Conservation (phyloP, 1,284 basidiomycete genomes). For the Fomitopsis palustris region DNA sequence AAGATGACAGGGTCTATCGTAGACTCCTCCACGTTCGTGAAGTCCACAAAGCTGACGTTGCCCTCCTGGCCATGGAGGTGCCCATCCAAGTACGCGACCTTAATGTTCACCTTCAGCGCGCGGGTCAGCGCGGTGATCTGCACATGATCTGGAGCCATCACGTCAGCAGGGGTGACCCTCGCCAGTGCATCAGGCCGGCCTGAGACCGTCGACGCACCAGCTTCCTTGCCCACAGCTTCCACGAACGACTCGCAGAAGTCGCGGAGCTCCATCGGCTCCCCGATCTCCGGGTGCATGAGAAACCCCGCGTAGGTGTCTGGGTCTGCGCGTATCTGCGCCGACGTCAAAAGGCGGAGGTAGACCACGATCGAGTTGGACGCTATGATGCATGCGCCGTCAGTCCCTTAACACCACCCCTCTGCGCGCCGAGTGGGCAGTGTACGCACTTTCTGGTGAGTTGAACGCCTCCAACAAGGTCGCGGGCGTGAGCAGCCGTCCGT, state of each 20-base stretch:
- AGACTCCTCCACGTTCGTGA: conserved; percentile 46
- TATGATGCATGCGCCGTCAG: conserved; percentile 21
- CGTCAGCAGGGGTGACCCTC: background rate
- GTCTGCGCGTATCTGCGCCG: conserved; percentile 73
- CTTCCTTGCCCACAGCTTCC: conserved; percentile 80
- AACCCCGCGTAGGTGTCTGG: conserved; percentile 66
- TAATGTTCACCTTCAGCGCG: conserved; percentile 65
- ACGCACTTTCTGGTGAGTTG: conserved; percentile 50
- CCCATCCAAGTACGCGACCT: conserved; percentile 79
- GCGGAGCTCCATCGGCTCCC: conserved; percentile 52
- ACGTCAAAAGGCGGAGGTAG: conserved; percentile 77
- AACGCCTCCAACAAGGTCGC: conserved; percentile 49
- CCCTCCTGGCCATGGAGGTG: conserved; percentile 30
- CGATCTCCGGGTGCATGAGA: conserved; percentile 71
- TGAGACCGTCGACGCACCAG: conserved; percentile 43
- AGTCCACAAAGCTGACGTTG: conserved; percentile 68
- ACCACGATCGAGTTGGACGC: conserved; percentile 71
- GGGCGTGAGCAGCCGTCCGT: conserved; percentile 35
- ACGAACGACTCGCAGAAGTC: conserved; percentile 78
- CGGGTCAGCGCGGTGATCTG: conserved; percentile 79
- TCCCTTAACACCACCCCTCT: background rate
- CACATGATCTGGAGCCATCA: conserved; percentile 59
- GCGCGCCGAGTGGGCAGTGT: background rate
- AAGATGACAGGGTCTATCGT: conserved; percentile 51
- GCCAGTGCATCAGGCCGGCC: background rate